Conservation (phyloP, 306 rosid species). For the Geum urbanum region DNA sequence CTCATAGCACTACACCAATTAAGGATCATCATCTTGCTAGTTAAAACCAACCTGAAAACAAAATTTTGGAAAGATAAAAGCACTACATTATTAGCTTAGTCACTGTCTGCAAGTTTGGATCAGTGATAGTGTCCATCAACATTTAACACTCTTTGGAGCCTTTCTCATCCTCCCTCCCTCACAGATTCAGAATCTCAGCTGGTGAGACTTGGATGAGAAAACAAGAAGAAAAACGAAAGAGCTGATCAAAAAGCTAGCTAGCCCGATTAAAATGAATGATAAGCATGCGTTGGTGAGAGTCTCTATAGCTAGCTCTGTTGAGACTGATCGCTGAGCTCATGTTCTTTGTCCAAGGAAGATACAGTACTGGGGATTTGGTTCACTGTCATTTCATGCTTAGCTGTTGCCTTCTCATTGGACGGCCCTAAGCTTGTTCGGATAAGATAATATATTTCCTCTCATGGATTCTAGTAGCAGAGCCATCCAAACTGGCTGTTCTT, state of each 20-base stretch:
- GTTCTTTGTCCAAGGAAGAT: slow-evolving; percentile 15
- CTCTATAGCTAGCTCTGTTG: not conserved
- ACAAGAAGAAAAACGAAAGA: not conserved
- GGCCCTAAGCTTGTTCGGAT: slow-evolving; percentile 18
- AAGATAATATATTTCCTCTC: slow-evolving; percentile 11
- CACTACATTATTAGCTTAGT: not conserved
- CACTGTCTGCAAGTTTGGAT: slow-evolving; percentile 4
- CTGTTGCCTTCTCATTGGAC: slow-evolving; percentile 28
- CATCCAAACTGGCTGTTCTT: slow-evolving; percentile 11
- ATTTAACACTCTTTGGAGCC: not conserved
- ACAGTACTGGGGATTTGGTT: slow-evolving; percentile 14
- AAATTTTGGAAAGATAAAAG: not conserved
- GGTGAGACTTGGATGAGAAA: not conserved
- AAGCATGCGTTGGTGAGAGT: not conserved
- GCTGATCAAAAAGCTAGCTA: not conserved
- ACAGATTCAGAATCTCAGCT: not conserved
- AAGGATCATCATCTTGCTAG: not conserved
- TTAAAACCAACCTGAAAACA: slow-evolving; percentile 1
- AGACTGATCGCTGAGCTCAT: not conserved
- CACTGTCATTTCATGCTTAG: slow-evolving; percentile 31
- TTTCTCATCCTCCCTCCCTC: not conserved
- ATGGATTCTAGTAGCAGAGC: slow-evolving; percentile 13
- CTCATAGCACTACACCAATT: not conserved
- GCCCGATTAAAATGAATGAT: not conserved
- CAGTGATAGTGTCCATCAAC: not conserved